Base-by-base conservation (phyloP, 2,329 filamentous ascomycete genomes). In the Colletotrichum liaoningense region DNA sequence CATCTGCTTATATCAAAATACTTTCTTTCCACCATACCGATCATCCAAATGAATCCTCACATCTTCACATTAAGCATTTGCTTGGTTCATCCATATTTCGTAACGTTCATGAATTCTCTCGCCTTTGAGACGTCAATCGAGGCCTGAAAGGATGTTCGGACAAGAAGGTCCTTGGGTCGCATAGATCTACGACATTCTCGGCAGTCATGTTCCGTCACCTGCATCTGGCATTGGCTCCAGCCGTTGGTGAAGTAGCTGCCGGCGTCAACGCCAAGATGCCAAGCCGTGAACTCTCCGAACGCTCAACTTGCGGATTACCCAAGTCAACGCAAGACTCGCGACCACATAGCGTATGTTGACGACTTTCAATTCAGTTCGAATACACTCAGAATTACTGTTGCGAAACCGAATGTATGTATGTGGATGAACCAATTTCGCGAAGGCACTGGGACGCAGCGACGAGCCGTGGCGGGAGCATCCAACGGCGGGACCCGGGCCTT, bases 221-320 rank as follows among this genome's bases (percentile, higher is more conserved):
- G 12, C 35, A 35, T 35, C 8, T 24, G 24, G n/a, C 4, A 26
- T 12, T 16, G 58, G 16, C 14, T 33, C 24, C 19, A 19, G 24
- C 28, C 52, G 52, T 12, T 56, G 28, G 28, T 35, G 14, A 52
- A 30, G 30, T 26, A 9, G 12, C 49, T 49, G 33, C 52, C 24
- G 54, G 6, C 69, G 5, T 5, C 16, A 11, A 6, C n/a, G 54
- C 42, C 42, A 69, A 67, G 42, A 26, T 35, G 46, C 42, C 62
- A 59, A 69, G 69, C 26, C 16, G 24, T 12, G 38, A 59, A 63
- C 24, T 69, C n/a, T 63, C 59, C 59, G 69, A 58, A 33, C 58
- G 58, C 58, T 58, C 65, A 54, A 35, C 11, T 2, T 12, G 52
- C 26, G 3, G 52, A 22, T 24, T 24, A 55, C 49, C 28, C 30